Evolutionary conservation across 2,329 filamentous ascomycete genomes (phyloP).

Genomic region (Claviceps fusiformis): DNA sequence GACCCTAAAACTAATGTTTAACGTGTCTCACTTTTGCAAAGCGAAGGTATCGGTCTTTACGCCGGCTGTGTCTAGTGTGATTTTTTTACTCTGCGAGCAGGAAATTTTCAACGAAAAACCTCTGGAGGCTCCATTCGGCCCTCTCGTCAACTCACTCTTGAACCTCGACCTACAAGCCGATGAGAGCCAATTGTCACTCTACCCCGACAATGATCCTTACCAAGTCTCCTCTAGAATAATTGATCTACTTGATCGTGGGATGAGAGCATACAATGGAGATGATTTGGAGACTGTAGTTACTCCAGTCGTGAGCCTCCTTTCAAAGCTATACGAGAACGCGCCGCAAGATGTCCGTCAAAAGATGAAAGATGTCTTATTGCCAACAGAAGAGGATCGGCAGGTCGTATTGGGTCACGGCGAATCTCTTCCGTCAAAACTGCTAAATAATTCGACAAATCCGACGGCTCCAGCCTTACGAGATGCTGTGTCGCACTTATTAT

Average conservation of each 20-base stretch:
- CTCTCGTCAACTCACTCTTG: conserved; percentile 66
- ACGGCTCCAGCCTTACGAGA: conserved; percentile 58
- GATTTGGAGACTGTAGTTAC: conserved; percentile 62
- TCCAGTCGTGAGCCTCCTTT: conserved; percentile 61
- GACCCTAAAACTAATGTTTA: conserved; percentile 79
- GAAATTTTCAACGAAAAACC: conserved; percentile 48
- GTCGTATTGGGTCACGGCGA: conserved; percentile 63
- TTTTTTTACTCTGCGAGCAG: conserved; percentile 52
- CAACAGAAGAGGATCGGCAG: conserved; percentile 61
- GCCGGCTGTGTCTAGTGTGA: conserved; percentile 52
- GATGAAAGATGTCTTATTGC: conserved; percentile 58
- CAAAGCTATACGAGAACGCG: conserved; percentile 56
- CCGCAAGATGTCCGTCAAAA: conserved; percentile 44
- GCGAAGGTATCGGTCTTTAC: conserved; percentile 49
- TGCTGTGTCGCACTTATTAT: conserved; percentile 66
- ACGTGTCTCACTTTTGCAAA: conserved; percentile 64
- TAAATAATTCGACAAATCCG: conserved; percentile 65
- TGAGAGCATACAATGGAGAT: conserved; percentile 46
- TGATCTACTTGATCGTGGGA: conserved; percentile 53
- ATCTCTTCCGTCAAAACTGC: conserved; percentile 60
- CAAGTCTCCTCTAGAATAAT: conserved; percentile 52
- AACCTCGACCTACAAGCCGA: conserved; percentile 58
- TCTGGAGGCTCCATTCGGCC: conserved; percentile 57
- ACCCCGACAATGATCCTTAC: conserved; percentile 48
- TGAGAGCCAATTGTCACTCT: conserved; percentile 42